Base-by-base conservation (phyloP, 805 yeast species). In the baker's yeast (Saccharomyces cerevisiae) region DNA sequence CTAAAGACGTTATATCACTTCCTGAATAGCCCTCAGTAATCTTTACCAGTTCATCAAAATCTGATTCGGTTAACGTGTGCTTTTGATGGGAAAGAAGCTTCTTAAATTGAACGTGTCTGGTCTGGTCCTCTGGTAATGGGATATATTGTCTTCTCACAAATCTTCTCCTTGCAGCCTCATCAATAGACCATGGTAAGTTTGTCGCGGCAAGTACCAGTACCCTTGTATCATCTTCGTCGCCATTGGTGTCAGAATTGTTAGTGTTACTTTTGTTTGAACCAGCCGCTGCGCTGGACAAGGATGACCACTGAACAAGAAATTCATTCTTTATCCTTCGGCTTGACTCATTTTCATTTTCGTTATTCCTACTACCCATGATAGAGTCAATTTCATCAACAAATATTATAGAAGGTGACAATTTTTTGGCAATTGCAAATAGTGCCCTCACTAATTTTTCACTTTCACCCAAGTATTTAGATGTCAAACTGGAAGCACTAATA, bases 301-400 rank as follows among this genome's bases (percentile, higher is more conserved):
- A 91, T 17, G 94, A 85, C 99, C 99, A 92, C 69, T 91, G 97
- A 17, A 91, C 88, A 55, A 92, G 74, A 68, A 92, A 92, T 70
- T 91, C 98, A 63, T 89, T 92, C 68, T 92, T 92, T 63, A 91
- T 88, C 55, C 97, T 75, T 59, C 98, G 74, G 31, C 92, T 83
- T 8, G 96, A 86, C 68, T 92, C 98, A 65, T 88, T 87, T 64
- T 88, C 96, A 50, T 69, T 66, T 26, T 67, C 70, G 28, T 58
- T 62, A 30, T 80, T 75, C 61, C 98, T 77, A 36, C 90, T 79
- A 6, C 96, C 87, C 56, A 92, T 74, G 51, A 92, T 74, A 2
- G 97, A 89, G 70, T 92, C 99, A 59, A 92, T 94, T 71, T 94
- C 98, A 73, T 94, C 98, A 51, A 94, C 89, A 70, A 94, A 92